Conservation (phyloP, 106 monocot species). For the Acanthochlamys bracteata region DNA sequence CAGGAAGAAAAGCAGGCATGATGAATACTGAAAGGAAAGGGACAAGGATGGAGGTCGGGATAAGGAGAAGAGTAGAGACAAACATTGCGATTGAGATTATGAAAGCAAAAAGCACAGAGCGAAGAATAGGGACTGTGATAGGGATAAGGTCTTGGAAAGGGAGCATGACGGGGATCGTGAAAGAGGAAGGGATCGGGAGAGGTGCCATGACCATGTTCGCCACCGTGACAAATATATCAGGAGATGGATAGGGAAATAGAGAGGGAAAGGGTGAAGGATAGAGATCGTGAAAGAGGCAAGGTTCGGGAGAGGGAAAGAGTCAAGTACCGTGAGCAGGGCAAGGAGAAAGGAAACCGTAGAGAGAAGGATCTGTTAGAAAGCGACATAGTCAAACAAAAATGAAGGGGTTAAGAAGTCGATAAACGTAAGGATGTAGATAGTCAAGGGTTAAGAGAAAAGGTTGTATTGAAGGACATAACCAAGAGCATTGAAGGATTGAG, state of each 20-base stretch:
- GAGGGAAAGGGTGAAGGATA: conserved; percentile 15
- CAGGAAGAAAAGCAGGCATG: conserved; percentile 22
- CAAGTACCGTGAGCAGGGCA: conserved; percentile 23
- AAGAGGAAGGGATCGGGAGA: conserved; percentile 19
- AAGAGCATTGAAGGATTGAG: conserved; percentile 12
- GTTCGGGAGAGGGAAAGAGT: conserved; percentile 17
- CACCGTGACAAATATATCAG: background rate
- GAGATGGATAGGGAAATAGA: conserved; percentile 13
- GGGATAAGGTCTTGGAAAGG: conserved; percentile 22
- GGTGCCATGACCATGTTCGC: too few relatives aligned
- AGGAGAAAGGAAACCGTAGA: conserved; percentile 15
- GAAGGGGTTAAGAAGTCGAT: conserved; percentile 14
- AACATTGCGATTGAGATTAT: conserved; percentile 7
- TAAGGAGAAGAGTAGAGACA: conserved; percentile 19
- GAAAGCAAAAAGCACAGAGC: conserved; percentile 4
- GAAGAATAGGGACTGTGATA: conserved; percentile 15
- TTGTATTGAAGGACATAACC: conserved; percentile 3
- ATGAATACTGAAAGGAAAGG: too few relatives aligned
- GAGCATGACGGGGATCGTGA: conserved; percentile 31
- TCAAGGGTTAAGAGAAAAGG: conserved; percentile 20
- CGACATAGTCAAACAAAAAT: conserved; percentile 10
- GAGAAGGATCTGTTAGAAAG: conserved; percentile 10
- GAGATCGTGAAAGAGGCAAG: conserved; percentile 31
- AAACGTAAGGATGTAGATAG: conserved; percentile 1
- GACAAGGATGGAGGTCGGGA: conserved; percentile 13